Evolutionary conservation across 176 grass and related monocot genomes (phyloP).

Genomic region (Avena sativa): DNA sequence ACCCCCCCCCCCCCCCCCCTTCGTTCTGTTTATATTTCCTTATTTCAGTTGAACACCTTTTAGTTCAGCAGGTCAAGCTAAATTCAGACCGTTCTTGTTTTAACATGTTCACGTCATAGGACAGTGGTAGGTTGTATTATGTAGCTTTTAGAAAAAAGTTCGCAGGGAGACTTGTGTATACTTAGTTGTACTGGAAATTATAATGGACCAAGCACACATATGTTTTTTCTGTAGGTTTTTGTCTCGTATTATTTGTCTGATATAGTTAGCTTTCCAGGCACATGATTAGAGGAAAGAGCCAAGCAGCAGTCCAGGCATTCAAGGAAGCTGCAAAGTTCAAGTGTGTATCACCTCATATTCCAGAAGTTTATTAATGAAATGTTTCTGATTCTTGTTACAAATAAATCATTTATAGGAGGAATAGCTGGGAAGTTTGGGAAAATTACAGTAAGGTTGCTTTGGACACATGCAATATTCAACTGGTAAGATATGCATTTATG

Average conservation of each 20-base stretch:
- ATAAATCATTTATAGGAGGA: constrained; percentile 71
- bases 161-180: constrained; percentile 4
- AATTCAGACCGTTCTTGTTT: neutral
- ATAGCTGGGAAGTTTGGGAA: constrained; percentile 98
- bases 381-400: neutral
- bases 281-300: constrained; percentile 89
- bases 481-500: constrained; percentile 40
- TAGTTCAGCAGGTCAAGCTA: neutral
- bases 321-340: constrained; percentile 97
- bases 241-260: neutral
- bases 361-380: neutral
- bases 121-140: neutral
- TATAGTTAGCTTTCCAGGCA: constrained; percentile 58
- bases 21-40: neutral
- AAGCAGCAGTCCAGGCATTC: constrained; percentile 83
- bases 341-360: constrained; percentile 48
- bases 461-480: constrained; percentile 63
- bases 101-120: neutral
- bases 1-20: too few species aligned
- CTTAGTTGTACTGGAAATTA: constrained; percentile 34
- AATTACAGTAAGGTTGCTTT: constrained; percentile 95
- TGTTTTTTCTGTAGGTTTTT: neutral
- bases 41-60: constrained; percentile 11
- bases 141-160: constrained; percentile 1
- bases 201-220: neutral